Percentiles rank a stretch among this genome's conserved stretches.
These are phyloP conservation scores for Spergularia bocconei DNA, from an alignment of 148 eudicot species.

Conservation along the genomic window DNA sequence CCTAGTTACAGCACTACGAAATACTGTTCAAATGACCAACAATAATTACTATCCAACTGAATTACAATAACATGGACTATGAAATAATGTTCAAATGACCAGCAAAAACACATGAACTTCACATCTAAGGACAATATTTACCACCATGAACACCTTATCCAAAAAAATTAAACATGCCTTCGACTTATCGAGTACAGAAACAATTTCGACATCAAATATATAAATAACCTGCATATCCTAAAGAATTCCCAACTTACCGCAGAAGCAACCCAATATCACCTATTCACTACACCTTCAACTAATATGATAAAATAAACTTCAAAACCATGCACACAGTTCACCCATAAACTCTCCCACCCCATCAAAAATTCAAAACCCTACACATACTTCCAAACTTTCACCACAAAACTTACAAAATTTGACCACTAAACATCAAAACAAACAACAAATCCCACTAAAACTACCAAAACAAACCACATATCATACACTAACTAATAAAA, in stretches of 20 bases:
- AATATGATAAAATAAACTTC: not conserved
- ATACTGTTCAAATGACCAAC: no score
- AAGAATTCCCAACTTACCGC: not conserved
- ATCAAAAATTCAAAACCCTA: not conserved
- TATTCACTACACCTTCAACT: slow-evolving; percentile 1
- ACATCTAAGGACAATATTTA: not conserved
- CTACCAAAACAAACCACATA: not conserved
- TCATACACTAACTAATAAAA: not conserved
- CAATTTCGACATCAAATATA: not conserved
- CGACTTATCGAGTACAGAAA: no score
- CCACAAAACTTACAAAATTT: not conserved
- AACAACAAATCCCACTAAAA: not conserved
- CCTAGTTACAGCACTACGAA: no score
- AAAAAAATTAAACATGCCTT: not conserved
- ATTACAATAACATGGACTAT: not conserved
- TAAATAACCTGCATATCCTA: not conserved
- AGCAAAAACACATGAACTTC: not conserved
- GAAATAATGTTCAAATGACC: not conserved
- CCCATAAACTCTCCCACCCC: no score
- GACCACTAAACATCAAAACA: not conserved
- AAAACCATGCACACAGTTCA: no score
- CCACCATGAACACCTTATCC: not conserved
- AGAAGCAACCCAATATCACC: not conserved
- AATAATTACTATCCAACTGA: no score
- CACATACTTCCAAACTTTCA: not conserved